Evolutionary conservation across 208 protist genomes (phyloP), one percentile per base, ranked within the genome.

Genomic region (Leishmania tarentolae): DNA sequence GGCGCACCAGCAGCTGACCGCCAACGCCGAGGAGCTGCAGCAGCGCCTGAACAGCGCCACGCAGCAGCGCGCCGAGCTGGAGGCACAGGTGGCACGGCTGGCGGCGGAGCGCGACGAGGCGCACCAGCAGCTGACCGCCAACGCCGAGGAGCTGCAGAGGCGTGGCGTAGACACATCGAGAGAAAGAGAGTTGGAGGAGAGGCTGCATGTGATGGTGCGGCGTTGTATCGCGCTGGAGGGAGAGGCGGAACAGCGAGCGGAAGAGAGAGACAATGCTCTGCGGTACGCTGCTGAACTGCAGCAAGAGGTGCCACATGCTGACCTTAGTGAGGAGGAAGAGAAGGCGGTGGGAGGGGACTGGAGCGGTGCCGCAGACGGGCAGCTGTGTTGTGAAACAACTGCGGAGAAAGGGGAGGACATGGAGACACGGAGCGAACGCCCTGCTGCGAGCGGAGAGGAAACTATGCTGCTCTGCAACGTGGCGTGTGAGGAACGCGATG

Each of bases 1-100:
- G 57, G 75, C 78, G 71, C 78, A 77, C 17, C 76, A 52, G 61
- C 76, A 76, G 71, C 52, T 83, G 73, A 0, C 46, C 24, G 70
- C 78, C 0, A 83, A 44, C 61, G 63, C 86, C 42, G 59, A 57
- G 71, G 83, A 86, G 70, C 73, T 85, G 72, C 78, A 88, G 81
- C 69, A 75, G 40, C 72, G 37, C 66, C 75, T 87, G 56, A 69
- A 72, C 31, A 61, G 44, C 4, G 75, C 76, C 35, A 50, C 73
- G 53, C 63, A 71, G 61, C 56, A 83, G 19, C 79, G 71, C n/a
- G 72, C 68, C 52, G 68, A 79, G 37, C 47, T 72, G 7, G 66
- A 75, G 76, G 13, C 52, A 52, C 47, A 61, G 31, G 78, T 31
- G 75, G 72, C 56, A 79, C 65, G 7, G 31, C 61, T 68, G 28